Percentiles rank a stretch among this genome's conserved stretches.
Conservation (phyloP, 2,329 filamentous ascomycete species). For the Cucurbitaria berberidis region DNA sequence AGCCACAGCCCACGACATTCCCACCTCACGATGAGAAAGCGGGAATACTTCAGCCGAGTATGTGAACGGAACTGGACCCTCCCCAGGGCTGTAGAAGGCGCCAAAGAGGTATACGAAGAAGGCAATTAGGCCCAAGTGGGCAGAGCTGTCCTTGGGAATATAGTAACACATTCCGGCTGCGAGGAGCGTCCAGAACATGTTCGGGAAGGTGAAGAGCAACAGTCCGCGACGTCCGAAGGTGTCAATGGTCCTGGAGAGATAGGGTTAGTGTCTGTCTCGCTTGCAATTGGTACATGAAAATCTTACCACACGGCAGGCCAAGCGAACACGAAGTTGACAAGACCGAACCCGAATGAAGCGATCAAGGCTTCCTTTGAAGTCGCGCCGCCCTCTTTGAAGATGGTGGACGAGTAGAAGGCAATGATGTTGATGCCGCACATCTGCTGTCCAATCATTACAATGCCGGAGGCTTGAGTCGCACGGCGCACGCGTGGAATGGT, state of each 20-base stretch:
- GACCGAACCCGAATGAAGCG: constrained; percentile 64
- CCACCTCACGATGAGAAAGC: constrained; percentile 72
- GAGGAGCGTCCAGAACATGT: constrained; percentile 58
- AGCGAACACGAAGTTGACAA: constrained; percentile 65
- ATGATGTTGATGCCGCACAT: constrained; percentile 62
- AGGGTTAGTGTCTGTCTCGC: background rate
- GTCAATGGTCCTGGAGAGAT: constrained; percentile 12
- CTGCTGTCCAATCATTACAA: constrained; percentile 76
- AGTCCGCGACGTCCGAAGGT: constrained; percentile 59
- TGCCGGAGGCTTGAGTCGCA: constrained; percentile 76
- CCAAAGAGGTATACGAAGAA: constrained; percentile 65
- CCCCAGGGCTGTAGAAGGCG: constrained; percentile 48
- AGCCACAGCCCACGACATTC: constrained; percentile 73
- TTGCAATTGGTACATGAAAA: background rate
- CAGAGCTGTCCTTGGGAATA: constrained; percentile 50
- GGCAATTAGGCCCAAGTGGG: constrained; percentile 58
- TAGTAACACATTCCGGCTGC: constrained; percentile 60
- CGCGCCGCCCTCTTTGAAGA: constrained; percentile 57
- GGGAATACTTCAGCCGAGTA: constrained; percentile 68
- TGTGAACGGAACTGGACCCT: constrained; percentile 56
- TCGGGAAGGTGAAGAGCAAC: constrained; percentile 56
- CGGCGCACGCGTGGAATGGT: constrained; percentile 72
- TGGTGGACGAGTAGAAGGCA: constrained; percentile 59
- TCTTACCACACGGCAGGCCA: constrained; percentile 59
- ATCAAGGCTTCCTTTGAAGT: constrained; percentile 53